phyloP scores from a whole-genome alignment of 768 basidiomycete genomes.

The Hygrocybe punicea region DNA sequence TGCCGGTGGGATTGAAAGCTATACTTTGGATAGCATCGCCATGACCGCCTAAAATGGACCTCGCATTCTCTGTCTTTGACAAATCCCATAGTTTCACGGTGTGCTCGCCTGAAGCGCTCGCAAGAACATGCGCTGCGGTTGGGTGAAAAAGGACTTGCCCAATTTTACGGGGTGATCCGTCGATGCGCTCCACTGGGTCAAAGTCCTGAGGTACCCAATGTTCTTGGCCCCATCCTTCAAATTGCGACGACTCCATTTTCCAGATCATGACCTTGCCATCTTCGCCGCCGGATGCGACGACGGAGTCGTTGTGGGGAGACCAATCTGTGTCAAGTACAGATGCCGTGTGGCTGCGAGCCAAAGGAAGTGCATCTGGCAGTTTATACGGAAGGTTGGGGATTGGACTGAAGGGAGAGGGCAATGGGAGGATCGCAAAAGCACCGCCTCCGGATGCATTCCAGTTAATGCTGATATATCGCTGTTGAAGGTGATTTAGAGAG shows the following conservation, averaged over 20 bases:
- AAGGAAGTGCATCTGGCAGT: conserved; percentile 87
- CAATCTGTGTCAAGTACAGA: conserved; percentile 93
- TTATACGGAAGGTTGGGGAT: conserved; percentile 62
- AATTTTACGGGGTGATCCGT: conserved; percentile 80
- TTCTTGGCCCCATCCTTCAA: conserved; percentile 84
- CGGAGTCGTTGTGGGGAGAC: conserved; percentile 88
- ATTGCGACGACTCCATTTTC: conserved; percentile 65
- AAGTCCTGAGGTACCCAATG: conserved; percentile 80
- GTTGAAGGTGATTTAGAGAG: conserved; percentile 12
- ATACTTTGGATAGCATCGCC: conserved; percentile 85
- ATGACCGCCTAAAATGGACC: conserved; percentile 65
- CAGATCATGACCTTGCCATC: conserved; percentile 93
- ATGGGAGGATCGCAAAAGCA: conserved; percentile 90
- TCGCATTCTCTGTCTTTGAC: conserved; percentile 62
- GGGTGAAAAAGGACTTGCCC: conserved; percentile 96
- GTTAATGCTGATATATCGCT: conserved; percentile 89
- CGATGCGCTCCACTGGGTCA: conserved; percentile 78
- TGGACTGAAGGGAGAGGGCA: conserved; percentile 66
- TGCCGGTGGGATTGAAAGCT: conserved; percentile 78
- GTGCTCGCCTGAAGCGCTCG: conserved; percentile 78
- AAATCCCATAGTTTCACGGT: conserved; percentile 91
- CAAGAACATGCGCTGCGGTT: conserved; percentile 81
- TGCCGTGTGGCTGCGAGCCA: conserved; percentile 82
- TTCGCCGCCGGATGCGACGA: conserved; percentile 90
- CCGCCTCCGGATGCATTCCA: conserved; percentile 93